Conservation (phyloP, 1,284 basidiomycete species). For the Malassezia brasiliensis region DNA sequence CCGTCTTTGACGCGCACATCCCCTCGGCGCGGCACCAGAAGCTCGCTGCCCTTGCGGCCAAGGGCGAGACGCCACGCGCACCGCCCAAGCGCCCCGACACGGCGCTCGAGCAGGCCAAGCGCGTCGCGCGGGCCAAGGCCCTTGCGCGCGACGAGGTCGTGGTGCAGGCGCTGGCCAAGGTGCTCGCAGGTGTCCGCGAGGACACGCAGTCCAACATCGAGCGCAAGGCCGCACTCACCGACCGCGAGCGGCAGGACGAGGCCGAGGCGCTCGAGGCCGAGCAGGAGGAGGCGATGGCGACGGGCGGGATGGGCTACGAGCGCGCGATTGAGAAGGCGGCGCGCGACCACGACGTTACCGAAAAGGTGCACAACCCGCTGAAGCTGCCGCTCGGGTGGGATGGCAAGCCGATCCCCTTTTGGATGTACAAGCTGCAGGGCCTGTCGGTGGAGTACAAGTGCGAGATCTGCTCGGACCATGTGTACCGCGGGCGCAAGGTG, state of each 20-base stretch:
- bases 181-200: constrained; percentile 23
- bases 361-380: constrained; percentile 68
- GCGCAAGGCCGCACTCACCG: constrained; percentile 86
- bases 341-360: not conserved
- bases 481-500: constrained; percentile 75
- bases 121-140: constrained; percentile 20
- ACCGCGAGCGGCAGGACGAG: constrained; percentile 89
- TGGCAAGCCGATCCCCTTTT: constrained; percentile 95
- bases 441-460: constrained; percentile 93
- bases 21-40: constrained; percentile 91
- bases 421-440: constrained; percentile 96
- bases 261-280: constrained; percentile 55
- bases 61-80: constrained; percentile 11
- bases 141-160: constrained; percentile 34
- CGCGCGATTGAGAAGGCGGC: constrained; percentile 46
- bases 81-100: not conserved
- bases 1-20: constrained; percentile 91
- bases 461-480: constrained; percentile 74
- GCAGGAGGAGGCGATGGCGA: constrained; percentile 19
- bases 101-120: constrained; percentile 11
- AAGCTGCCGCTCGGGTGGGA: constrained; percentile 97
- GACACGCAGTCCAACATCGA: constrained; percentile 87
- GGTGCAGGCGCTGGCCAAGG: constrained; percentile 20
- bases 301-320: constrained; percentile 34
- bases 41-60: constrained; percentile 63